A percentile compares a stretch with the other conserved stretches of the same genome.
Conservation (phyloP, 2,329 filamentous ascomycete genomes). For the Ophiostoma ulmi region DNA sequence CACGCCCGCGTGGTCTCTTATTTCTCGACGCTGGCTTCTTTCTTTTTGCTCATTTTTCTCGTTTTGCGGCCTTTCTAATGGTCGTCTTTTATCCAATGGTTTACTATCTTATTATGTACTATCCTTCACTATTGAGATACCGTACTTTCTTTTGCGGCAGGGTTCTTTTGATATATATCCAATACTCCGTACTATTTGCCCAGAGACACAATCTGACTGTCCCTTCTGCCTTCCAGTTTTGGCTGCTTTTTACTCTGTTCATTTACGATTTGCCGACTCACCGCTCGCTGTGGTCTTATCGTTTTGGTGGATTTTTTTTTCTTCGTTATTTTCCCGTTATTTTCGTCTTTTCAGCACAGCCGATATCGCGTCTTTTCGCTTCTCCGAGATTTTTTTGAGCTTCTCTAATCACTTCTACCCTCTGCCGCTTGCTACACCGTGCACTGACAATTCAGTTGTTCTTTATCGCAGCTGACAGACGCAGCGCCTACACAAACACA, state of each 20-base stretch:
- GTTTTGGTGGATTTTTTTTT: not conserved
- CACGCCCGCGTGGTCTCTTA: not conserved
- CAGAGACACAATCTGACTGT: not conserved
- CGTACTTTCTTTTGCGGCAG: not conserved
- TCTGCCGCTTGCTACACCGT: not conserved
- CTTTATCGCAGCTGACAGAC: slow-evolving; percentile 1
- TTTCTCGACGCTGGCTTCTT: not conserved
- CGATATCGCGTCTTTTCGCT: not conserved
- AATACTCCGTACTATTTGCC: not conserved
- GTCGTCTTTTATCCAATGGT: not conserved
- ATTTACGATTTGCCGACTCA: not conserved
- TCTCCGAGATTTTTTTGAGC: not conserved
- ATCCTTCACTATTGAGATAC: not conserved
- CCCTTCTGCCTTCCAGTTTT: not conserved
- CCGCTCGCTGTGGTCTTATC: not conserved
- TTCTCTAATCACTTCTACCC: not conserved
- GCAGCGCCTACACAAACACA: slow-evolving; percentile 7
- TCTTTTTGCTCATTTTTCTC: not conserved
- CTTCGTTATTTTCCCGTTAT: too few relatives aligned
- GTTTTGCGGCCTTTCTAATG: not conserved
- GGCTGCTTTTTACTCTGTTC: not conserved
- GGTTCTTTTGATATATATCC: not conserved
- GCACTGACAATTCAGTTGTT: not conserved
- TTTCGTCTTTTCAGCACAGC: not conserved
- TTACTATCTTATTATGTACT: too few relatives aligned